These are phyloP conservation scores for Mycena venus DNA, from an alignment of 768 basidiomycete species.

Conservation along the genomic window DNA sequence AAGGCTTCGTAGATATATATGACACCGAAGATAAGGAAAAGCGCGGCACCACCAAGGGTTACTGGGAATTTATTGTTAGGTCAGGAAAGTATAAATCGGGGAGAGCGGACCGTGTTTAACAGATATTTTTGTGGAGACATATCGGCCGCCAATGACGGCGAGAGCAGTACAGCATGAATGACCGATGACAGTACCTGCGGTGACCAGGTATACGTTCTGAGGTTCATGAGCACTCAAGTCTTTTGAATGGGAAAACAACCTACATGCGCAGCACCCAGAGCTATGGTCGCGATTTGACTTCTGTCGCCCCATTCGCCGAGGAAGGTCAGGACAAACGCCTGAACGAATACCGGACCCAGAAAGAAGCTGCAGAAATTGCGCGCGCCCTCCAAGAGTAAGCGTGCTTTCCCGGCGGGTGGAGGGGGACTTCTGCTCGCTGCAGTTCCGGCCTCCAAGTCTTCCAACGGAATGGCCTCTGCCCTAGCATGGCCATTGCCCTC, in stretches of 20 bases:
- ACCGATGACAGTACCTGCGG: conserved; percentile 90
- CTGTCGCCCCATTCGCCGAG: conserved; percentile 99
- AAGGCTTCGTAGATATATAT: conserved; percentile 71
- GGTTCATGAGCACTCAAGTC: not conserved
- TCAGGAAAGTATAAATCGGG: conserved; percentile 18
- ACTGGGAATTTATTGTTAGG: conserved; percentile 52
- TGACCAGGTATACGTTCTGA: conserved; percentile 93
- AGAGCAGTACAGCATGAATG: conserved; percentile 90
- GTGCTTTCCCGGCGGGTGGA: conserved; percentile 40
- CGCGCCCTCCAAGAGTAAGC: conserved; percentile 65
- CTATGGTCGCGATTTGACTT: conserved; percentile 97
- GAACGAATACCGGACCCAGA: conserved; percentile 94
- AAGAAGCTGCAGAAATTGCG: conserved; percentile 88
- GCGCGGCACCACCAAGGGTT: conserved; percentile 73
- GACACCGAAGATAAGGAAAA: conserved; percentile 79
- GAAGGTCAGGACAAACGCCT: conserved; percentile 95
- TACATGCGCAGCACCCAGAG: conserved; percentile 95
- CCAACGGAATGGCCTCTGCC: conserved; percentile 69
- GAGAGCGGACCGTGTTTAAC: conserved; percentile 87
- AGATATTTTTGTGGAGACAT: conserved; percentile 93
- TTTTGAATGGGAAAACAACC: conserved; percentile 27
- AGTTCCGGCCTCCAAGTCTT: conserved; percentile 72
- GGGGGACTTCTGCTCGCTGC: conserved; percentile 31
- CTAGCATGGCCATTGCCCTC: conserved; percentile 51
- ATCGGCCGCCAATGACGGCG: conserved; percentile 94